Conservation (phyloP, 345 rosid genomes). For the Gynandropsis gynandra region DNA sequence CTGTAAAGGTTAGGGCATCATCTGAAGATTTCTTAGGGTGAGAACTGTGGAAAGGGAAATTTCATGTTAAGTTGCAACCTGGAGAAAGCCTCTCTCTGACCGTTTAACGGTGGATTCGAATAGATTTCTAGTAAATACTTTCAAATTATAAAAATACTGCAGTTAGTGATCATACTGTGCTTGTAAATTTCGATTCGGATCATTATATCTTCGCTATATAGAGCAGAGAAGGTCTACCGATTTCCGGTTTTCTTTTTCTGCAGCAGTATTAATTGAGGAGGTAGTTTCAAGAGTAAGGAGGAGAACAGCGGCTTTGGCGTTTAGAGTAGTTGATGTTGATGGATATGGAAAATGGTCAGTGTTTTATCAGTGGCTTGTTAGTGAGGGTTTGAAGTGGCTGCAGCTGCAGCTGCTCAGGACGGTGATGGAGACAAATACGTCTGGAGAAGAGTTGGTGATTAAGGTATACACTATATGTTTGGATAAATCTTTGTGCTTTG, state of each 20-base stretch:
- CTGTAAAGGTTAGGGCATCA: too few relatives aligned
- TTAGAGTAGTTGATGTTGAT: background rate
- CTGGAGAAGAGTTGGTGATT: constrained; percentile 27
- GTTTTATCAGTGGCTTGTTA: background rate
- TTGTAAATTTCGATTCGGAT: background rate
- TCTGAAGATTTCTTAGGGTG: too few relatives aligned
- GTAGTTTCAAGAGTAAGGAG: background rate
- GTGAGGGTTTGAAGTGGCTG: constrained; percentile 15
- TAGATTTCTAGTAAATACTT: too few relatives aligned
- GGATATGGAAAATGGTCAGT: background rate
- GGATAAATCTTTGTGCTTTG: background rate
- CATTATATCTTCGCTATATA: background rate
- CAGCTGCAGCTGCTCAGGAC: background rate
- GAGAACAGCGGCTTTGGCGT: background rate
- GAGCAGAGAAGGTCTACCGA: background rate
- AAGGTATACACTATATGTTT: constrained; percentile 13
- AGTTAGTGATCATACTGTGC: too few relatives aligned
- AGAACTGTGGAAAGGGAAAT: too few relatives aligned
- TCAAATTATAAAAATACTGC: too few relatives aligned
- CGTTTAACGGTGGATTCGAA: too few relatives aligned
- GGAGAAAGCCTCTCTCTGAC: too few relatives aligned
- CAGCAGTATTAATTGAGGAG: background rate
- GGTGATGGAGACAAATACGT: constrained; percentile 28
- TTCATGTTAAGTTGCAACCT: too few relatives aligned
- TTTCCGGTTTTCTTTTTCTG: background rate